Evolutionary conservation across 768 basidiomycete species (phyloP).

Genomic region (Termitomyces sp.): DNA sequence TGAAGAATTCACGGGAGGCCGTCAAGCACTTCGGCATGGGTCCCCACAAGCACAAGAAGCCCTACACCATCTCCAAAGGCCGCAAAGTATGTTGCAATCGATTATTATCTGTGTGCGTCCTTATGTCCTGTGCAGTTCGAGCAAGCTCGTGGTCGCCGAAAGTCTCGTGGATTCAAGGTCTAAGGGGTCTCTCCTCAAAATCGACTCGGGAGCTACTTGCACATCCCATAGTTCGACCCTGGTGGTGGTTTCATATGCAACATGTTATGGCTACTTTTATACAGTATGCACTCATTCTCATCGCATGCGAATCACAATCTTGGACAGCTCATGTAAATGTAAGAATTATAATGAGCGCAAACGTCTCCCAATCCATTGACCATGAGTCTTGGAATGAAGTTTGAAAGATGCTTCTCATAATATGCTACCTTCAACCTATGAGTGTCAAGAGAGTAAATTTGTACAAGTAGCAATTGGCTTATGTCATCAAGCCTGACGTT

Average conservation of each 20-base stretch:
- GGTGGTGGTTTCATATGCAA: constrained; percentile 29
- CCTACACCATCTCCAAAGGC: constrained; percentile 92
- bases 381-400: background rate
- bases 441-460: no score
- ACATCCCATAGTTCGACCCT: constrained; percentile 18
- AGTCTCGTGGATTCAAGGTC: constrained; percentile 96
- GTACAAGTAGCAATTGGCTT: background rate
- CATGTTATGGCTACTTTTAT: constrained; percentile 23
- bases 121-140: constrained; percentile 63
- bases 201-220: constrained; percentile 15
- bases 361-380: background rate
- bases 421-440: no score
- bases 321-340: constrained; percentile 6
- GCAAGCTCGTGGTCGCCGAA: constrained; percentile 97
- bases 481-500: background rate
- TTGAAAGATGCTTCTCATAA: no score
- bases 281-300: constrained; percentile 22
- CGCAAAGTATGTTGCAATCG: constrained; percentile 60
- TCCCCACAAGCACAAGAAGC: constrained; percentile 98
- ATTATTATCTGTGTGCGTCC: background rate
- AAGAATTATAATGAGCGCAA: background rate
- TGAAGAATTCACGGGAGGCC: constrained; percentile 90
- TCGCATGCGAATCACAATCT: constrained; percentile 15
- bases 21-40: constrained; percentile 99
- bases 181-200: constrained; percentile 38